phyloP scores from a whole-genome alignment of 2,329 filamentous ascomycete genomes.

The Aspergillus piperis region DNA sequence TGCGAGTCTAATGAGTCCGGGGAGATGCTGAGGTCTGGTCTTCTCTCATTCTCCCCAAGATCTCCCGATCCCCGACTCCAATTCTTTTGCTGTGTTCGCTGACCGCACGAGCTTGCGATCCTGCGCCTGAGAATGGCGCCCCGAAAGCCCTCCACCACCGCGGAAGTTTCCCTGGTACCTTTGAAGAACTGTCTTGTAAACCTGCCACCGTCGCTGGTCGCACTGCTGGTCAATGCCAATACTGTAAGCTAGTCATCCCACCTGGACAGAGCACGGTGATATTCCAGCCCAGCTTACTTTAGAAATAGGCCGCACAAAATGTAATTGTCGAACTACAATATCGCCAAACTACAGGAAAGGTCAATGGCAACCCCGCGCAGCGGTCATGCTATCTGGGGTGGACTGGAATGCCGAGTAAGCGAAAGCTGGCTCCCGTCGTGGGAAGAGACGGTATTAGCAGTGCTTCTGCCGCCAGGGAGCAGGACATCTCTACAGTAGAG shows the following conservation, averaged over 20 bases:
- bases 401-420: conserved; percentile 97
- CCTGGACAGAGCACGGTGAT: conserved; percentile 20
- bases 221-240: conserved; percentile 83
- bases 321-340: conserved; percentile 90
- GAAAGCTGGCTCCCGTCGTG: conserved; percentile 71
- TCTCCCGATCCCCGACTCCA: conserved; percentile 12
- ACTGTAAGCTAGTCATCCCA: conserved; percentile 61
- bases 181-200: conserved; percentile 96
- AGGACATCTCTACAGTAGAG: conserved; percentile 77
- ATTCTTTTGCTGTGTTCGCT: conserved; percentile 17
- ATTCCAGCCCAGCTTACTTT: not conserved
- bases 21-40: conserved; percentile 27
- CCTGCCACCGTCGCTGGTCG: conserved; percentile 79
- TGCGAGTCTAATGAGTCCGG: conserved; percentile 24
- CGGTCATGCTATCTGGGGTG: conserved; percentile 86
- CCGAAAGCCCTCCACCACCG: conserved; percentile 63
- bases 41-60: conserved; percentile 14
- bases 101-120: conserved; percentile 11
- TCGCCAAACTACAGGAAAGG: conserved; percentile 59
- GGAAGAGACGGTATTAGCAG: conserved; percentile 70
- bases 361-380: conserved; percentile 53
- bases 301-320: conserved; percentile 79
- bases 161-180: conserved; percentile 81
- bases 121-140: conserved; percentile 41
- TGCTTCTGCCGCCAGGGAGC: conserved; percentile 62